phyloP scores from a whole-genome alignment of 2,329 filamentous ascomycete genomes.

The Aspergillus ibericus region DNA sequence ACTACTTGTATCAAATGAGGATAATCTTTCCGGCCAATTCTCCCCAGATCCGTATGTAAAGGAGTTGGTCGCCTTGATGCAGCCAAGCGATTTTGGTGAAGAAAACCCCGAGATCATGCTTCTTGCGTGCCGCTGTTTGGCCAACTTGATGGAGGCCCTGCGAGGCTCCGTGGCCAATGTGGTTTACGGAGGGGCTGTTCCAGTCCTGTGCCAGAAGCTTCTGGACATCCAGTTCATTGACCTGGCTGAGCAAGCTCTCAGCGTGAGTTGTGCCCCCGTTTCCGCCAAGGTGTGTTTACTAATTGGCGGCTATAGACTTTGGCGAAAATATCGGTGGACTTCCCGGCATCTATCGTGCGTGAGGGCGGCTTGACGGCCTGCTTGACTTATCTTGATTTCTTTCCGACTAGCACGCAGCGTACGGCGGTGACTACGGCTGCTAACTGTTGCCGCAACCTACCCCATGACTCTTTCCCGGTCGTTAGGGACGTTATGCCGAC shows the following conservation, averaged over 20 bases:
- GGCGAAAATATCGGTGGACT: conserved; percentile 96
- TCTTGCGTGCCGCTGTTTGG: conserved; percentile 88
- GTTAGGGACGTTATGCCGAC: conserved; percentile 97
- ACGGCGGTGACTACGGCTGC: conserved; percentile 96
- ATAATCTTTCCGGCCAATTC: conserved; percentile 93
- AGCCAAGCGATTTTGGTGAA: conserved; percentile 80
- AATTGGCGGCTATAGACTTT: conserved; percentile 60
- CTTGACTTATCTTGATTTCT: conserved; percentile 93
- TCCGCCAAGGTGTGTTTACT: background rate
- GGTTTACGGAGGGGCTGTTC: conserved; percentile 95
- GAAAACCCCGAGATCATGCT: conserved; percentile 98
- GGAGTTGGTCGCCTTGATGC: conserved; percentile 89
- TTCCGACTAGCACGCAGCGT: conserved; percentile 92
- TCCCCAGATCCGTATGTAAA: conserved; percentile 93
- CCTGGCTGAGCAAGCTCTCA: conserved; percentile 92
- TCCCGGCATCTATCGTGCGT: conserved; percentile 89
- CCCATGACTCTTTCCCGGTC: conserved; percentile 86
- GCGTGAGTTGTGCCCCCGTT: conserved; percentile 50
- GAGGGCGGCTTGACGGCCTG: conserved; percentile 96
- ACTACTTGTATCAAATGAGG: conserved; percentile 90
- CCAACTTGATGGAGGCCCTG: conserved; percentile 96
- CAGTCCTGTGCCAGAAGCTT: conserved; percentile 89
- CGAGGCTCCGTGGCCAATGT: conserved; percentile 92
- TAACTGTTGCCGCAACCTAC: conserved; percentile 96
- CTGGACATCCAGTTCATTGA: conserved; percentile 97